phyloP scores from a whole-genome alignment of 495 filamentous ascomycete genomes.

The Xylaria venustula region DNA sequence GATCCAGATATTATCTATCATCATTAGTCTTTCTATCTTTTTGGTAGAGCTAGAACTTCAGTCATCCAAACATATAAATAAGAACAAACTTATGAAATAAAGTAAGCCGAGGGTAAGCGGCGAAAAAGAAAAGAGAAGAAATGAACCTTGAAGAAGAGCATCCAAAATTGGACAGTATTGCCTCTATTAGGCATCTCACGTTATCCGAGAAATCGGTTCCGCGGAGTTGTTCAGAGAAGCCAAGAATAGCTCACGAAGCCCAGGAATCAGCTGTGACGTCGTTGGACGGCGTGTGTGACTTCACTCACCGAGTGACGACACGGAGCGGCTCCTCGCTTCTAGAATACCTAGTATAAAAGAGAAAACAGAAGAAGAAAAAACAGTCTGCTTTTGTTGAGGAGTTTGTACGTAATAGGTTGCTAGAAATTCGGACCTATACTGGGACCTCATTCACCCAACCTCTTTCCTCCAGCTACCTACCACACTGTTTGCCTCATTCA shows the following conservation, averaged over 20 bases:
- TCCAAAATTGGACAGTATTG: no score
- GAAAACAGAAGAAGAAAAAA: not conserved
- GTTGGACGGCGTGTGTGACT: conserved; percentile 1
- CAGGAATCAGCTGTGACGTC: not conserved
- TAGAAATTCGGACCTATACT: not conserved
- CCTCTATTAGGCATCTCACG: no score
- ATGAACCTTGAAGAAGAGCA: no score
- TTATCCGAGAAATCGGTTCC: not conserved
- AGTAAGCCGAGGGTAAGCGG: no score
- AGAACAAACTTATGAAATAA: no score
- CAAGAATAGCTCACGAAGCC: no score
- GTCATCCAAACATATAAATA: no score
- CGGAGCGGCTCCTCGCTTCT: not conserved
- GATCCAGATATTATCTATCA: not conserved
- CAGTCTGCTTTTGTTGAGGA: conserved; percentile 11
- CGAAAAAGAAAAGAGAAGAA: no score
- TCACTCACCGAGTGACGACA: conserved; percentile 22
- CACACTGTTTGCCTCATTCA: not conserved
- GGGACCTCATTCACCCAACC: not conserved
- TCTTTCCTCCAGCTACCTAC: no score
- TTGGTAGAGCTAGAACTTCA: no score
- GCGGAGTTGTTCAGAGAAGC: not conserved
- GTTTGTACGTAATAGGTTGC: conserved; percentile 34
- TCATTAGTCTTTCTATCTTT: not conserved
- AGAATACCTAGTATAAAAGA: not conserved